These are phyloP conservation scores for Rhytidiadelphus loreus DNA, from an alignment of 225 moss, liverwort and hornwort genomes.

Conservation along the genomic window DNA sequence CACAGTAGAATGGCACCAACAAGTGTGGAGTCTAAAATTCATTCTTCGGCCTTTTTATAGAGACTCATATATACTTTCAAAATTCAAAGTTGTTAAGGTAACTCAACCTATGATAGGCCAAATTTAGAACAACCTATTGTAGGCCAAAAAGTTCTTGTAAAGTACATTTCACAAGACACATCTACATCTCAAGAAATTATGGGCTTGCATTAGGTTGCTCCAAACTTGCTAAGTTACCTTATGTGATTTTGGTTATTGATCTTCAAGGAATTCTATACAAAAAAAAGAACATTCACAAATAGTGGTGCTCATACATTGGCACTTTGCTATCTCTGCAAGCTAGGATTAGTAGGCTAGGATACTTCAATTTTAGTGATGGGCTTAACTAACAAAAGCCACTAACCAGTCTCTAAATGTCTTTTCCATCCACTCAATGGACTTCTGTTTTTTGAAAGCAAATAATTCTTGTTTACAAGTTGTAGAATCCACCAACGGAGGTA, in stretches of 20 bases:
- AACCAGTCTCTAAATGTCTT: not conserved
- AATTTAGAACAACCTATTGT: too few species aligned
- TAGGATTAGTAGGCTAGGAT: not conserved
- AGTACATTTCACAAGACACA: too few species aligned
- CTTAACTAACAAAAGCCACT: not conserved
- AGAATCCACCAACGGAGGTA: not conserved
- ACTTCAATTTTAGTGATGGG: not conserved
- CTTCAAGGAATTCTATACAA: fast-evolving
- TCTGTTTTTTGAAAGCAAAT: not conserved
- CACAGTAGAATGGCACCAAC: fast-evolving
- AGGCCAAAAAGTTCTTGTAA: too few species aligned
- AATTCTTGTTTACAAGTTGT: not conserved
- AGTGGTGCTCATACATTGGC: fast-evolving
- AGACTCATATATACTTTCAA: not conserved
- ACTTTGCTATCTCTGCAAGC: not conserved
- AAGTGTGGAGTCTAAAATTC: not conserved
- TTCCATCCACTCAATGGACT: fast-evolving
- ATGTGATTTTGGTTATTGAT: fast-evolving
- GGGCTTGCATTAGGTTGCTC: too few species aligned
- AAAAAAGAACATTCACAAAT: fast-evolving
- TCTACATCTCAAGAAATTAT: too few species aligned
- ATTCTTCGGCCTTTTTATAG: fast-evolving
- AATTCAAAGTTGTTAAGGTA: not conserved
- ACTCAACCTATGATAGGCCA: too few species aligned
- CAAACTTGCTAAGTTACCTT: too few species aligned